Evolutionary conservation across 345 rosid genomes (phyloP).

Genomic region (Litchi chinensis): DNA sequence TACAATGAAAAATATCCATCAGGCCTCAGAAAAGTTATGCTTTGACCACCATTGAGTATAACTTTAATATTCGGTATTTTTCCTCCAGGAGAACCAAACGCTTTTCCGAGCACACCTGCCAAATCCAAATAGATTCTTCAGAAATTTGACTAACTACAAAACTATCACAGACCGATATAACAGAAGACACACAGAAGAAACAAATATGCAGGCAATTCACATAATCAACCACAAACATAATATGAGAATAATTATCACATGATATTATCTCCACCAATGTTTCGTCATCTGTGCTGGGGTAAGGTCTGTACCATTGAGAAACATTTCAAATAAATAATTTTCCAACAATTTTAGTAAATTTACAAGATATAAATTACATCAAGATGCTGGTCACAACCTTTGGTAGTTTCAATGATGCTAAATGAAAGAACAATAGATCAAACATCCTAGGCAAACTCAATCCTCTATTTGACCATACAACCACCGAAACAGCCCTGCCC

Average conservation of each 20-base stretch:
- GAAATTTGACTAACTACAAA: background rate
- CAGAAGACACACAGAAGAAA: background rate
- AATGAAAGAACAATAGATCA: background rate
- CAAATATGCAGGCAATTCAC: background rate
- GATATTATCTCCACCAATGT: slow-evolving; percentile 13
- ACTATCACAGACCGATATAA: background rate
- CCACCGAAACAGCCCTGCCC: background rate
- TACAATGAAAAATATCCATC: slow-evolving; percentile 99
- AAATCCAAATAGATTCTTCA: slow-evolving; percentile 20
- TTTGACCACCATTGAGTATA: slow-evolving; percentile 82
- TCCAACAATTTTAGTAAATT: slow-evolving; percentile 5
- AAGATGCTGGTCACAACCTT: background rate
- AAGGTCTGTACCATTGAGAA: background rate
- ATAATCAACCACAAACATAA: background rate
- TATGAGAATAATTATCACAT: background rate
- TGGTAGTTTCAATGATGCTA: background rate
- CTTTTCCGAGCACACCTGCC: slow-evolving; percentile 45
- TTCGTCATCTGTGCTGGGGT: background rate
- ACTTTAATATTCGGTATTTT: slow-evolving; percentile 76
- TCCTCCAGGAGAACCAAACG: slow-evolving; percentile 65
- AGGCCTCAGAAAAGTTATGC: slow-evolving; percentile 74
- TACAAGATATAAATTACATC: background rate
- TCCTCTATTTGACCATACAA: background rate
- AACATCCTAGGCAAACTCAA: background rate
- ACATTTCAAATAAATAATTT: background rate